Evolutionary conservation across 176 grass and related monocot species (phyloP), one percentile per base, ranked within the genome.

Genomic region (Zea luxurians): DNA sequence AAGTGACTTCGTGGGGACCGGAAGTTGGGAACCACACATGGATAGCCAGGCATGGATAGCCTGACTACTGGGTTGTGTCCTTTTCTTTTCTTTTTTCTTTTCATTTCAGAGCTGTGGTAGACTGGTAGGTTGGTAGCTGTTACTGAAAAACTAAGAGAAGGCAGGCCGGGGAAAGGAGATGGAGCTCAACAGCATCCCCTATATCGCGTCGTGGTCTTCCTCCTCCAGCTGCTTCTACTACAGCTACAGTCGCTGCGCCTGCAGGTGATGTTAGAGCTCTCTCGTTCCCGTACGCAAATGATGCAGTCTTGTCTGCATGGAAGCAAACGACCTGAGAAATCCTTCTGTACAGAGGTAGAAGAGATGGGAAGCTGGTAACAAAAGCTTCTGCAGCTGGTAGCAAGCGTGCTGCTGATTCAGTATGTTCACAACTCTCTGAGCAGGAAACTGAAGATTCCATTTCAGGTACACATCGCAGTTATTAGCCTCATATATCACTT

Each of bases 11-110:
- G 48, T 70, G 81, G 81, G 86, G 81, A 83, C 86, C 86, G 17
- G 68, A 66, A 34, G 38, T 78, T 84, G 63, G 64, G 27, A 75
- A 54, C 86, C 86, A 80, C 86, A 84, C 76, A 80, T 88, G 70
- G 48, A 80, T 62, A 80, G 45, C 62, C 37, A 69, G 70, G 44
- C 40, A 54, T 9, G 57, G 86, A 83, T 88, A 84, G 80, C 45
- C 61, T 88, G 21, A 54, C 80, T 74, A 78, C 37, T 55, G 62
- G 47, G 44, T n/a, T 43, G 20, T 79, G 37, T 75, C 76, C 9
- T 70, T 75, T 80, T 69, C 53, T 40, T 64, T 67, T 54, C n/a
- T 74, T 43, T 70, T 64, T 74, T 43, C 69, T 64, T 64, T 69
- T 44, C 70, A 62, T 21, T 80, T 75, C 64, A 62, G 64, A 67